Evolutionary conservation across 139 green algal genomes (phyloP).

Genomic region (Prasinococcaceae sp.): DNA sequence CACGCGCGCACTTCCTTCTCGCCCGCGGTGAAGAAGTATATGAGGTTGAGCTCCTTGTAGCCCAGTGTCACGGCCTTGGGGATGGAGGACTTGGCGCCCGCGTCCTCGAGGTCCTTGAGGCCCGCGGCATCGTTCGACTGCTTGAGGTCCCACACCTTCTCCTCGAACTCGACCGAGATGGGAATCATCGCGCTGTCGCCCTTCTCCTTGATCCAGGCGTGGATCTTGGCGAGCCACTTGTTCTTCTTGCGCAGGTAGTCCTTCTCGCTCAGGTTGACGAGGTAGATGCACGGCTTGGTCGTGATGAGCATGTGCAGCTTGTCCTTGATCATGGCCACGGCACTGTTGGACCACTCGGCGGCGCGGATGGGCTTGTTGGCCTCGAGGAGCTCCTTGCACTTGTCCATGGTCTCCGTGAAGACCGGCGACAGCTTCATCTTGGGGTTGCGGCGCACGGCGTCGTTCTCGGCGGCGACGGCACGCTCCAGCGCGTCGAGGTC

Average conservation of each 20-base stretch:
- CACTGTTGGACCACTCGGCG: slow-evolving; percentile 57
- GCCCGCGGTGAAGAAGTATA: slow-evolving; percentile 99
- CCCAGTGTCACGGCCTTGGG: slow-evolving; percentile 93
- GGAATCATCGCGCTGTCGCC: slow-evolving; percentile 87
- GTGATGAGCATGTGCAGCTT: slow-evolving; percentile 52
- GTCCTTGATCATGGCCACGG: slow-evolving; percentile 73
- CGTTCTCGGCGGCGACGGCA: slow-evolving; percentile 45
- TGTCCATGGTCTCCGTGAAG: slow-evolving; percentile 4
- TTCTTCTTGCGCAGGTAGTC: slow-evolving; percentile 95
- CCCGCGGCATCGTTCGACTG: slow-evolving; percentile 43
- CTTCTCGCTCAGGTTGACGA: slow-evolving; percentile 82
- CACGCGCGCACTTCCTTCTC: slow-evolving; percentile 91
- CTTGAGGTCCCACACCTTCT: slow-evolving; percentile 70
- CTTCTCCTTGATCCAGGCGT: slow-evolving; percentile 73
- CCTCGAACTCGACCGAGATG: slow-evolving; percentile 76
- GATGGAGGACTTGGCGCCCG: slow-evolving; percentile 39
- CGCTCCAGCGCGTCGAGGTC: slow-evolving; percentile 32
- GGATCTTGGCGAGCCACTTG: slow-evolving; percentile 93
- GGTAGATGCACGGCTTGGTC: slow-evolving; percentile 90
- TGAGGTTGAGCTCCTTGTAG: slow-evolving; percentile 80
- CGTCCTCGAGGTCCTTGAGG: slow-evolving; percentile 13
- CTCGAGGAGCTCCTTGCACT: slow-evolving; percentile 3
- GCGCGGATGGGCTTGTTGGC: background rate
- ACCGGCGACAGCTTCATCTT: slow-evolving; percentile 8
- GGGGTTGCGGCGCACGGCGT: slow-evolving; percentile 7